A percentile compares a stretch with the other conserved stretches of the same genome.
Conservation (phyloP, 1,139 yeast species). For the Blastobotrys illinoisensis region DNA sequence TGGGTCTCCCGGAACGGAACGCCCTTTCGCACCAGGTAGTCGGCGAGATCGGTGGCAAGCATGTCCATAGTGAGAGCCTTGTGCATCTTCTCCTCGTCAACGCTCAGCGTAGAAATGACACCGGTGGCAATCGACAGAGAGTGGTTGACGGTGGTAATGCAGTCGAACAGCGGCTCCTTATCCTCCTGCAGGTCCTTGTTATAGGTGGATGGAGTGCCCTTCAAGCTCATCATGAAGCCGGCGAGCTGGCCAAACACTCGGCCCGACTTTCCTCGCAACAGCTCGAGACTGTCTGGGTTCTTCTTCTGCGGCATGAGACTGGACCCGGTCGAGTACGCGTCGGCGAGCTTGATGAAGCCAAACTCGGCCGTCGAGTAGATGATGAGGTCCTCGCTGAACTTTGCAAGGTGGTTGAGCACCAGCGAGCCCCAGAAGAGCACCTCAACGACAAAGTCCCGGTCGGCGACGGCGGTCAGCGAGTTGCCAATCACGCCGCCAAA, state of each 20-base stretch:
- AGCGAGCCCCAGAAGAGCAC: conserved; percentile 96
- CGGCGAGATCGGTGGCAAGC: conserved; percentile 98
- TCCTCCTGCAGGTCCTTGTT: conserved; percentile 99
- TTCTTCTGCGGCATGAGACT: conserved; percentile 99
- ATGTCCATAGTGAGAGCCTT: conserved; percentile 94
- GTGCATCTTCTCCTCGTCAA: conserved; percentile 70
- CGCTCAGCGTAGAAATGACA: conserved; percentile 76
- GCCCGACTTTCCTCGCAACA: conserved; percentile 94
- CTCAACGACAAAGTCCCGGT: conserved; percentile 95
- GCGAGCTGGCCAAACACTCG: conserved; percentile 92
- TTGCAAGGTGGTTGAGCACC: conserved; percentile 90
- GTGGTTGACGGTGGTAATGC: conserved; percentile 84
- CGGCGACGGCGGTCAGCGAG: conserved; percentile 91
- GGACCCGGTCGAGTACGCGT: conserved; percentile 97
- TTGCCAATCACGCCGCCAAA: conserved; percentile 82
- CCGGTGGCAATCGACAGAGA: conserved; percentile 94
- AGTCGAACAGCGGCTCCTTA: conserved; percentile 93
- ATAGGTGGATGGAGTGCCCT: conserved; percentile 94
- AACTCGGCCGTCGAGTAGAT: conserved; percentile 96
- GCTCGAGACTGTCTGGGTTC: conserved; percentile 93
- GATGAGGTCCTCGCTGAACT: conserved; percentile 90
- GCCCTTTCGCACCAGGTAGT: conserved; percentile 92
- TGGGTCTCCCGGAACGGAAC: conserved; percentile 99
- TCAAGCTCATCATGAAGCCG: conserved; percentile 93
- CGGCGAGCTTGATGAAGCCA: conserved; percentile 88